Base-by-base conservation (phyloP, 257 asterid genomes). In the Nicotiana undulata region DNA sequence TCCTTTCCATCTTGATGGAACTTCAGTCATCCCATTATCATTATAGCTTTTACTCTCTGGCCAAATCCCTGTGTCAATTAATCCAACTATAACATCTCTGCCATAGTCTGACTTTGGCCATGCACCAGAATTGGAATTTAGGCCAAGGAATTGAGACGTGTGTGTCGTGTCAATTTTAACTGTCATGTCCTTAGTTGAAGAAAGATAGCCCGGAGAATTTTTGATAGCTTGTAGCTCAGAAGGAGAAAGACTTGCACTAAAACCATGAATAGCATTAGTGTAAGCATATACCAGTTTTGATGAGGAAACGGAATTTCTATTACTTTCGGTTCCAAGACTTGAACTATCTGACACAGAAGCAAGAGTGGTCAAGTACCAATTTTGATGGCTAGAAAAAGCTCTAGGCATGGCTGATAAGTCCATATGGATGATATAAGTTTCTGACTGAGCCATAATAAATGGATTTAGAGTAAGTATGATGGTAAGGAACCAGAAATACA, bases 21-120 rank as follows among this genome's bases (percentile, higher is more conserved):
- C 72, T 10, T 81, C 81, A 2, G 74, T 28, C 82, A 91, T 58
- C 12, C 94, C 93, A 16, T 79, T 79, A n/a, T 93, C 98, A 55
- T 4, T n/a, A 81, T 56, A 93, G 85, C 97, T 93, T 81, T 46
- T 76, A 63, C 95, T 91, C 87, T 92, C 98, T 2, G 98, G 98
- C 97, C 97, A 93, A 18, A 93, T 63, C 2, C 97, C 98, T 0
- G 93, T 86, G 58, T 93, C 98, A 59, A 93, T 83, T 15, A 90
- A n/a, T 0, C 95, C 97, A 46, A 93, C 83, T 24, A 93, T 89
- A 51, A 93, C 86, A 63, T 91, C 91, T 53, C 52, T 81, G 17
- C 97, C 98, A 12, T 80, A 90, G 75, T 84, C 83, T 2, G 94
- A 87, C 52, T 2, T 81, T 0, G 92, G 92, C 98, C 96, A 93